phyloP scores from a whole-genome alignment of 441 rosid species.

The Corymbia citriodora region DNA sequence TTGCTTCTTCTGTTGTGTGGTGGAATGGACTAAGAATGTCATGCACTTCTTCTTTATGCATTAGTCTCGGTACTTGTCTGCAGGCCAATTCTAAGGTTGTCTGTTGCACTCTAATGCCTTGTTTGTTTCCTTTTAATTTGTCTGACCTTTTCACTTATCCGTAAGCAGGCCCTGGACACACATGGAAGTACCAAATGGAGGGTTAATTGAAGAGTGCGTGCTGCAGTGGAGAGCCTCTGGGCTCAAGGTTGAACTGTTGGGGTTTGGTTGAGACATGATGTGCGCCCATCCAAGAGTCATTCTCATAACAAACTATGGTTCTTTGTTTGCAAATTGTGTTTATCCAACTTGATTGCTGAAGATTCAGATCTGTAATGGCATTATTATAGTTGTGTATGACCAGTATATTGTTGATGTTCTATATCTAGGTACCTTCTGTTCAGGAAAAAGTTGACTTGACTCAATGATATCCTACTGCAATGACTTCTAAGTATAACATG shows the following conservation, averaged over 20 bases:
- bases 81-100: not conserved
- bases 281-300: constrained; percentile 23
- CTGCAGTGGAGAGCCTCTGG: constrained; percentile 76
- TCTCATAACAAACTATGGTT: not conserved
- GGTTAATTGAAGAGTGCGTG: constrained; percentile 66
- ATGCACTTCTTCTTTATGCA: too few relatives aligned
- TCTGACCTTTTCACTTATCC: not conserved
- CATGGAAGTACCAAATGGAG: constrained; percentile 93
- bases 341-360: not conserved
- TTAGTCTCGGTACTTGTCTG: too few relatives aligned
- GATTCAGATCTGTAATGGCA: not conserved
- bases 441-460: not conserved
- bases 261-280: constrained; percentile 76
- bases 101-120: not conserved
- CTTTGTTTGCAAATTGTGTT: not conserved
- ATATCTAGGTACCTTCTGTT: not conserved
- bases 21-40: too few relatives aligned
- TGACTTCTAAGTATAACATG: not conserved
- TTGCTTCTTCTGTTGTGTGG: too few relatives aligned
- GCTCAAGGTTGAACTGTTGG: constrained; percentile 70
- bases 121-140: not conserved
- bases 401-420: not conserved
- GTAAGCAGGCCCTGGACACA: constrained; percentile 72
- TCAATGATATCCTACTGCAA: not conserved
- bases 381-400: not conserved